Evolutionary conservation across 1,284 basidiomycete species (phyloP), one percentile per base, ranked within the genome.

Genomic region (Stygiomarasmius scandens): DNA sequence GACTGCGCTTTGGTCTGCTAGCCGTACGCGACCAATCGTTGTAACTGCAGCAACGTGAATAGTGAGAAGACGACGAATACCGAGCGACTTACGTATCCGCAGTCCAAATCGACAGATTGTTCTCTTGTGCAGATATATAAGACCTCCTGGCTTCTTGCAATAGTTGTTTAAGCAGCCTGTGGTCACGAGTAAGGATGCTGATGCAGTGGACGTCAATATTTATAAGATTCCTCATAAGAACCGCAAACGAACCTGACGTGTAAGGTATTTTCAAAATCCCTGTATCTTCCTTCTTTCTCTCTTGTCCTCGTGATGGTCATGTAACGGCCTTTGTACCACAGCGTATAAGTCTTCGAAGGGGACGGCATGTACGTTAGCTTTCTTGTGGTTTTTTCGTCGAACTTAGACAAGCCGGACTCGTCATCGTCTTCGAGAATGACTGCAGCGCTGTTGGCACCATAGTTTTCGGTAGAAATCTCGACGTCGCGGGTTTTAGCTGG

Each of bases 1-100:
- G 69, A 14, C 85, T 77, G 1, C 89, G 81, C 67, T 89, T 89
- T 23, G 83, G 79, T 27, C 86, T 81, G 12, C 79, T 78, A 5
- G 84, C 77, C 24, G 85, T 75, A 53, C 77, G 75, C 23, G 75
- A 74, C 87, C 87, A 90, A 63, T 70, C 70, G 58, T 79, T 75
- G 19, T 56, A 55, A 9, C 73, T 73, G 56, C 58, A 43, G 32
- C 50, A 55, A 9, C 10, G 48, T 32, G 22, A 5, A 16, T 44
- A 6, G 19, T 19, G 29, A 9, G 23, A 23, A 20, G 52, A 58
- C 11, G 14, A 25, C 11, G 6, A 24, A 8, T n/a, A n/a, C n/a
- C n/a, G 24, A 34, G 22, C 14, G 47, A 14, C 74, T 64, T 63
- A 80, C 77, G 69, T 67, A 52, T 81, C 78, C 2, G 82, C 81